A percentile compares a stretch with the other conserved stretches of the same genome.
phyloP scores from a whole-genome alignment of 768 basidiomycete species.

The Suillus ampliporus region DNA sequence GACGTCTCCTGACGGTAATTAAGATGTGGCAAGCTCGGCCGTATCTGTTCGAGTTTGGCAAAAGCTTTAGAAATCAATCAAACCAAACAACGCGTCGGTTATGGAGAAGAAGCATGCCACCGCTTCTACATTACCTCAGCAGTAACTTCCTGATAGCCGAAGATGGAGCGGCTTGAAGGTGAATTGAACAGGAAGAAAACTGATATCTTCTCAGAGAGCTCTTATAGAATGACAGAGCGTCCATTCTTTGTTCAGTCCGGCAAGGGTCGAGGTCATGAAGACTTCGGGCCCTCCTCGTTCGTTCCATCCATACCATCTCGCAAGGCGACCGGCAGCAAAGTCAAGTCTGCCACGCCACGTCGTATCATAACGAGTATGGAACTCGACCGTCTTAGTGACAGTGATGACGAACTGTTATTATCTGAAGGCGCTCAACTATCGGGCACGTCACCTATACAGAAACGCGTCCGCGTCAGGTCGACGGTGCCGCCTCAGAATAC shows the following conservation, averaged over 20 bases:
- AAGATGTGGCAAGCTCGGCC: neutral
- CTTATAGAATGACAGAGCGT: constrained; percentile 30
- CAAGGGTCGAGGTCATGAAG: constrained; percentile 32
- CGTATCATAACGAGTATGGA: neutral
- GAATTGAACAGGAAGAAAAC: neutral
- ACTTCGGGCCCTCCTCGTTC: constrained; percentile 29
- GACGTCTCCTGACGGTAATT: neutral
- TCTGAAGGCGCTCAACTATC: constrained; percentile 25
- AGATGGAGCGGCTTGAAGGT: constrained; percentile 29
- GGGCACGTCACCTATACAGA: constrained; percentile 18
- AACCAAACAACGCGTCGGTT: constrained; percentile 34
- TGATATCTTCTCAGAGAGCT: constrained; percentile 20
- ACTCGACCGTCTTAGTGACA: constrained; percentile 19
- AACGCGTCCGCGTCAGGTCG: constrained; percentile 22
- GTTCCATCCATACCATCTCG: neutral
- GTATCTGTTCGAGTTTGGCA: constrained; percentile 28
- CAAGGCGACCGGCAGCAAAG: constrained; percentile 17
- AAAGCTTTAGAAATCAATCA: constrained; percentile 31
- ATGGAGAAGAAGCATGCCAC: constrained; percentile 6
- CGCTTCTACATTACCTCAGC: constrained; percentile 8
- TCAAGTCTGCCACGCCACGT: constrained; percentile 4
- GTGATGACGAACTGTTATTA: constrained; percentile 36
- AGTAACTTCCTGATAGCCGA: constrained; percentile 7
- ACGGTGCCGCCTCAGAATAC: neutral
- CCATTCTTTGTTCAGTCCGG: constrained; percentile 30